Evolutionary conservation across 2,329 filamentous ascomycete species (phyloP).

Genomic region (Colletotrichum endophyticum): DNA sequence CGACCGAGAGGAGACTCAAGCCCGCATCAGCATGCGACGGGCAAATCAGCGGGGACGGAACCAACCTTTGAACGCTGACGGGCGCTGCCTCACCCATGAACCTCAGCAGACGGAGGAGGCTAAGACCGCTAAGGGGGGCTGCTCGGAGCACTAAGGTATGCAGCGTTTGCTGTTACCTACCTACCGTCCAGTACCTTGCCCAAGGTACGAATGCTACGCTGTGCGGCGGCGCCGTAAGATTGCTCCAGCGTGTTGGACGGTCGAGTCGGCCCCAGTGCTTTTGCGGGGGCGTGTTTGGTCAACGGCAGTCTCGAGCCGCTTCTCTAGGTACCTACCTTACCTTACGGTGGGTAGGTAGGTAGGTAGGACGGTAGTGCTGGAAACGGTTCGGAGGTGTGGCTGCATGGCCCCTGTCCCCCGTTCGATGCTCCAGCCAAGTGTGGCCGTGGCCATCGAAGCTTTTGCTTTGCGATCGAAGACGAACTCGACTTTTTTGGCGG

Average conservation of each 20-base stretch:
- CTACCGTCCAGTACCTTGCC: neutral
- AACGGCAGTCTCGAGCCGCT: neutral
- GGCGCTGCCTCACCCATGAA: neutral
- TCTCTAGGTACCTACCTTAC: neutral
- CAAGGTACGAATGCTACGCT: neutral
- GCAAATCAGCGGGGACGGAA: neutral
- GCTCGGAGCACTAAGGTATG: neutral
- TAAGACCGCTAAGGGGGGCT: neutral
- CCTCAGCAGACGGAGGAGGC: neutral
- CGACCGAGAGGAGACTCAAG: neutral
- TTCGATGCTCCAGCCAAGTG: neutral
- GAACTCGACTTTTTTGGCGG: neutral
- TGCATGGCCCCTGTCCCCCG: neutral
- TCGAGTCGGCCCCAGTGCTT: neutral
- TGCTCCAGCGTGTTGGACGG: neutral
- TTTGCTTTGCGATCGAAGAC: slow-evolving; percentile 8
- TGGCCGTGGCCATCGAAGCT: slow-evolving; percentile 13
- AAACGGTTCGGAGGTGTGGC: slow-evolving; percentile 1
- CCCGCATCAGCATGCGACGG: neutral
- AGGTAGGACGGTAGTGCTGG: neutral
- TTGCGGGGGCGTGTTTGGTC: neutral
- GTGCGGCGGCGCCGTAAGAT: neutral
- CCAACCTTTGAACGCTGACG: neutral
- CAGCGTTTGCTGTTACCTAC: neutral
- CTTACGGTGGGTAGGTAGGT: neutral